Evolutionary conservation across 176 grass and related monocot species (phyloP).

Genomic region (Otatea glauca): DNA sequence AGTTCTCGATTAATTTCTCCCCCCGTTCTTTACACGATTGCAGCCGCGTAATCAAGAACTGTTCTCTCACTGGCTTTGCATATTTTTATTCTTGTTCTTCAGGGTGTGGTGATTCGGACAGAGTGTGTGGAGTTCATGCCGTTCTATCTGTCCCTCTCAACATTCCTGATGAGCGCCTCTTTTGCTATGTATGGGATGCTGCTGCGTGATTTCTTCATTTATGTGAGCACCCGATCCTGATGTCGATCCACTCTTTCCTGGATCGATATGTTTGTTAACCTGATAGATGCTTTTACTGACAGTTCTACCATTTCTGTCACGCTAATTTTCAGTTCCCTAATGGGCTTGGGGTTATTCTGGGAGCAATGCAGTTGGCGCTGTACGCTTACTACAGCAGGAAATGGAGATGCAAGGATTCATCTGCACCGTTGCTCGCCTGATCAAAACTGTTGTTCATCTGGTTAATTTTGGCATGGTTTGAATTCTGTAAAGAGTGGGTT

Average conservation of each 20-base stretch:
- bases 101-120: constrained; percentile 81
- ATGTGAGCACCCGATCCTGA: constrained; percentile 48
- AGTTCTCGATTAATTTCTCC: background rate
- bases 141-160: constrained; percentile 81
- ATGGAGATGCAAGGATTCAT: constrained; percentile 45
- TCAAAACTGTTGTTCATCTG: background rate
- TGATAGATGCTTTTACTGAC: background rate
- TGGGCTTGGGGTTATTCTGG: constrained; percentile 70
- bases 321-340: constrained; percentile 67
- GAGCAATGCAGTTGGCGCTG: constrained; percentile 60
- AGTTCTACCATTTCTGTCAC: background rate
- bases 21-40: background rate
- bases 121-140: constrained; percentile 95
- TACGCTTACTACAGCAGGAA: constrained; percentile 72
- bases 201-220: constrained; percentile 74
- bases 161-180: constrained; percentile 66
- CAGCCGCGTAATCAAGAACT: background rate
- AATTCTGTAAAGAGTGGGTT: background rate
- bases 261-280: background rate
- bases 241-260: background rate
- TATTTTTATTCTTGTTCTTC: background rate
- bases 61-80: background rate
- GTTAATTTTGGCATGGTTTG: background rate
- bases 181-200: constrained; percentile 71
- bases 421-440: constrained; percentile 53